phyloP scores from a whole-genome alignment of 331 rosid genomes.

The Erythrophleum ivorense region DNA sequence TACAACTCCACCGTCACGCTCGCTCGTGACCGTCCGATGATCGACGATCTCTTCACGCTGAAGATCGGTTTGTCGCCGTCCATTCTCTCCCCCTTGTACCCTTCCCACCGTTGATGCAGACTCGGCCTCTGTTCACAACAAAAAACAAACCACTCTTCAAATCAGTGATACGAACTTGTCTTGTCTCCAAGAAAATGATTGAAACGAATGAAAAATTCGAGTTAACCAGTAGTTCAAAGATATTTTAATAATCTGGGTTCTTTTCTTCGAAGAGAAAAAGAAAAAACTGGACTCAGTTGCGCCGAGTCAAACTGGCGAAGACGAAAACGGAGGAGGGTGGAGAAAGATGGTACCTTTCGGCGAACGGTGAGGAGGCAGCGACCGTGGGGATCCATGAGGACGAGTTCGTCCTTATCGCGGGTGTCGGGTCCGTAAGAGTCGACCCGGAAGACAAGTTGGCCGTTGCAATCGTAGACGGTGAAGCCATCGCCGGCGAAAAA shows the following conservation, averaged over 20 bases:
- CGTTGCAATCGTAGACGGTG: conserved; percentile 72
- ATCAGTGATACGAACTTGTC: neutral
- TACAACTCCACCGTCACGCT: conserved; percentile 70
- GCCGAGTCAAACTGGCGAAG: conserved; percentile 7
- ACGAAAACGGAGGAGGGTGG: neutral
- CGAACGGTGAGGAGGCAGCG: conserved; percentile 91
- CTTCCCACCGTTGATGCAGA: conserved; percentile 95
- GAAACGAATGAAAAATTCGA: neutral
- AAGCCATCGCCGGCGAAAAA: conserved; percentile 88
- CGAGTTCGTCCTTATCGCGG: conserved; percentile 64
- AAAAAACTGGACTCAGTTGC: conserved; percentile 2
- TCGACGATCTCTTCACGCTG: conserved; percentile 79
- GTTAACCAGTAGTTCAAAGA: neutral
- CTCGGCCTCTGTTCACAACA: conserved; percentile 70
- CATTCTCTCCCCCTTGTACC: conserved; percentile 74
- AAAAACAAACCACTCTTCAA: no score
- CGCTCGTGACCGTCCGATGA: conserved; percentile 74
- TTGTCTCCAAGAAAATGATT: neutral
- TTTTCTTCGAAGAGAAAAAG: no score
- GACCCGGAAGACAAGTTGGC: conserved; percentile 81
- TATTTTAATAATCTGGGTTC: no score
- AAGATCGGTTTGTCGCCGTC: conserved; percentile 80
- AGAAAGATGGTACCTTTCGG: conserved; percentile 50
- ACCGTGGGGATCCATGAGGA: conserved; percentile 88
- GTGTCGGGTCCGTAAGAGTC: conserved; percentile 73